Percentiles rank a stretch among this genome's conserved stretches.
Evolutionary conservation across 306 rosid genomes (phyloP).

Genomic region (Rosa multiflora): DNA sequence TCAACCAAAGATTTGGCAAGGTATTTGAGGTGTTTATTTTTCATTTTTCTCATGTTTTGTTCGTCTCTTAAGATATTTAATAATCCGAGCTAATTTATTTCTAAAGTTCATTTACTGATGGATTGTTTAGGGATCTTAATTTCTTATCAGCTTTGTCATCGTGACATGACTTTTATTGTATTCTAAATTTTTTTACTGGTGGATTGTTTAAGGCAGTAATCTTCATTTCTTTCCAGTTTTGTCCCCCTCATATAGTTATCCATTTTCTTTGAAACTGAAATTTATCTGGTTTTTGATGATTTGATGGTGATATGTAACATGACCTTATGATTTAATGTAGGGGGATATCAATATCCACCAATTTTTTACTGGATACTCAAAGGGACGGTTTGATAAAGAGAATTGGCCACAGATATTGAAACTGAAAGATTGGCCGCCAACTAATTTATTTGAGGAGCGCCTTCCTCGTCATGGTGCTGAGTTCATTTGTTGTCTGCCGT

Average conservation of each 20-base stretch:
- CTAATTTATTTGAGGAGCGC: conserved; percentile 65
- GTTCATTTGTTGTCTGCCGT: conserved; percentile 68
- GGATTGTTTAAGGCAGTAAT: neutral
- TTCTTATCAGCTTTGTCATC: neutral
- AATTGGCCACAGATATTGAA: conserved; percentile 77
- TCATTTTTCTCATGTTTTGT: neutral
- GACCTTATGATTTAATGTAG: conserved; percentile 41
- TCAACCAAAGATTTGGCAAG: neutral
- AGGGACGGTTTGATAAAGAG: conserved; percentile 37
- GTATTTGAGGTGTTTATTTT: neutral
- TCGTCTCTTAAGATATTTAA: neutral
- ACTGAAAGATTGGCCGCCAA: conserved; percentile 89
- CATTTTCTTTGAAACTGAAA: neutral
- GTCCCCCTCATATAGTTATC: neutral
- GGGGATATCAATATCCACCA: conserved; percentile 73
- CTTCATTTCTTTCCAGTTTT: neutral
- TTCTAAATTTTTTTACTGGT: too few relatives aligned
- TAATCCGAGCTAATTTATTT: neutral
- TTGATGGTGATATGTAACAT: conserved; percentile 13
- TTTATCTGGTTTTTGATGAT: neutral
- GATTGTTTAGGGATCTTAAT: neutral
- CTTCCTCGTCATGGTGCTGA: conserved; percentile 86
- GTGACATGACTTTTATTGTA: neutral
- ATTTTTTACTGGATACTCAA: conserved; percentile 73
- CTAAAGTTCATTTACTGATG: neutral